Base-by-base conservation (phyloP, 2,329 filamentous ascomycete genomes). In the Plectosphaerella cucumerina region DNA sequence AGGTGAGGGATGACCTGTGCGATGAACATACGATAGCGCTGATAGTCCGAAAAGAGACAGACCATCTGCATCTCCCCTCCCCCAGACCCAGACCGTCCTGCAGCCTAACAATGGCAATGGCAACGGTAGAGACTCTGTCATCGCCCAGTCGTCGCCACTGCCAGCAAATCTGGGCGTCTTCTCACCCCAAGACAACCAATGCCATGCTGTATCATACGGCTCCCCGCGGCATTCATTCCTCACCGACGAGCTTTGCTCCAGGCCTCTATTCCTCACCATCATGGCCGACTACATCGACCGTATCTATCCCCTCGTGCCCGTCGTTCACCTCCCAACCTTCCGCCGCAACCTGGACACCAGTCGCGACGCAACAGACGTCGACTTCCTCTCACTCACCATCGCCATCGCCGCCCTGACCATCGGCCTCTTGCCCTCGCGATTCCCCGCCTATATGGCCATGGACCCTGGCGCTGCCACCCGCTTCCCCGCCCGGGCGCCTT, bases 201-300 rank as follows among this genome's bases (percentile, higher is more conserved):
- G 35, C 35, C 15, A n/a, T 39, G 4, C 15, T 17, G n/a, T n/a
- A n/a, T n/a, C n/a, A n/a, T n/a, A n/a, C n/a, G n/a, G n/a, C n/a
- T n/a, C n/a, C n/a, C n/a, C n/a, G n/a, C n/a, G 44, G 11, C 15
- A 33, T n/a, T 14, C 48, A 14, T 34, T 56, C 12, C 59, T 56
- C 3, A 63, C 61, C 6, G 61, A 63, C 6, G 60, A 63, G 44
- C 50, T 63, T 4, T 62, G 61, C 31, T 60, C 61, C 3, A 55
- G 61, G 6, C 39, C 45, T 4, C 49, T 62, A 8, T 49, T 64
- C 34, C 50, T 55, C 31, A 49, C 49, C 18, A 54, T 64, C 41
- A 55, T 64, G 47, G 50, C 53, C 6, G 59, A 60, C 47, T 63
- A 61, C 44, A 53, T 61, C 6, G 59, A 62, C 26, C 57, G 60